Evolutionary conservation across 2,329 filamentous ascomycete genomes (phyloP).

Genomic region (Parafenestella ontariensis): DNA sequence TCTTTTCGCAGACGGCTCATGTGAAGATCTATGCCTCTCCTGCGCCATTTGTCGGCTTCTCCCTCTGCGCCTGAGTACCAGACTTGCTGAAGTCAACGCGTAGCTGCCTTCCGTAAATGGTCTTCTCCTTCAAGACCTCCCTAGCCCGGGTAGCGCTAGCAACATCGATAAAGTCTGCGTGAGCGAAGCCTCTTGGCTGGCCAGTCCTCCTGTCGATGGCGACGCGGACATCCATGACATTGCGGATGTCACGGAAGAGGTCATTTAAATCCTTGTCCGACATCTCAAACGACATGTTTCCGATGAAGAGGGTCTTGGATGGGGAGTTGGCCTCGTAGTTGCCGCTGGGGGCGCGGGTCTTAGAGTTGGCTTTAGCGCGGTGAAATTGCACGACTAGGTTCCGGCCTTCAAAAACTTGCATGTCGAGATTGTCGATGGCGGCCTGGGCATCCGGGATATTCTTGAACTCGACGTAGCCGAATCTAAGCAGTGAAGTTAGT

Average conservation of each 20-base stretch:
- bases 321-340: conserved; percentile 52
- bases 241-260: conserved; percentile 73
- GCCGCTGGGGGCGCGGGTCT: conserved; percentile 3
- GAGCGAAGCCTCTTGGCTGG: conserved; percentile 81
- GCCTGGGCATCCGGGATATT: conserved; percentile 59
- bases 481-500: conserved; percentile 54
- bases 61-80: conserved; percentile 11
- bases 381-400: conserved; percentile 69
- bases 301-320: conserved; percentile 76
- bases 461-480: conserved; percentile 70
- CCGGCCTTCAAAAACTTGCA: conserved; percentile 69
- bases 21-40: neutral
- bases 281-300: conserved; percentile 86
- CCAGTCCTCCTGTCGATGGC: conserved; percentile 83
- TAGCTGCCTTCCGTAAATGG: conserved; percentile 71
- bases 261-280: conserved; percentile 82
- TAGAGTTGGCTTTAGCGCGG: conserved; percentile 24
- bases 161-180: conserved; percentile 77
- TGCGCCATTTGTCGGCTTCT: conserved; percentile 19
- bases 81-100: conserved; percentile 67
- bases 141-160: conserved; percentile 69
- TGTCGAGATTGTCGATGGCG: conserved; percentile 66
- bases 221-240: conserved; percentile 78
- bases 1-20: neutral
- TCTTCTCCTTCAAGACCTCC: conserved; percentile 62